Evolutionary conservation across 2,329 filamentous ascomycete genomes (phyloP), one percentile per base, ranked within the genome.

Genomic region (Colletotrichum tropicicola): DNA sequence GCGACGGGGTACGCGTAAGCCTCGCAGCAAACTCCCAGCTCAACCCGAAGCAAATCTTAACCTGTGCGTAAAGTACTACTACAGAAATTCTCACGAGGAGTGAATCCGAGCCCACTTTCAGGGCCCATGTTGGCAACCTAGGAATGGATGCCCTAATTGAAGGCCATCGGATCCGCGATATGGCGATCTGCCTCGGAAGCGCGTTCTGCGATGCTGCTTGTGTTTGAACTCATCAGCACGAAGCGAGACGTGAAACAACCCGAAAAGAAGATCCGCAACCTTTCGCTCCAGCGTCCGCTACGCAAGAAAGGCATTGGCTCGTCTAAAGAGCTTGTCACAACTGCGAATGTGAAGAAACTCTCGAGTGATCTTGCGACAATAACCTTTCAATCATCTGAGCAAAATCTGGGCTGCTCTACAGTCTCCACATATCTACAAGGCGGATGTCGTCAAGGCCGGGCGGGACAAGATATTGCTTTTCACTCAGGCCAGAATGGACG

Each of bases 191-290:
- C 47, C 56, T n/a, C 10, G 56, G 45, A 3, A 27, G 23, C 17
- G 51, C 17, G 9, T 59, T 59, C 21, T 52, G 56, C 7, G 56
- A 59, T 15, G 47, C 45, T 6, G 56, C 56, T 4, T n/a, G n/a
- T n/a, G n/a, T n/a, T n/a, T n/a, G n/a, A n/a, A n/a, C 32, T 28
- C 12, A 30, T 28, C 2, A 44, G 30, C 9, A 44, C 55, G 23
- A 49, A 39, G 55, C 39, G 27, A 43, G 23, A 17, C 1, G 28
- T 58, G 1, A 30, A 52, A 2, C 30, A 35, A 3, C 32, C 32
- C 5, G 32, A 10, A 10, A 10, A 13, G 8, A 35, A 30, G 4
- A 37, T 53, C 7, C 30, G 49, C 9, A 12, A 37, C 32, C 32
- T 37, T 10, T 37, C 49, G 7, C 32, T 53, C 1, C 30, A 27